These are phyloP conservation scores for Stromatinia cepivora DNA, from an alignment of 2,329 filamentous ascomycete genomes.

Conservation along the genomic window DNA sequence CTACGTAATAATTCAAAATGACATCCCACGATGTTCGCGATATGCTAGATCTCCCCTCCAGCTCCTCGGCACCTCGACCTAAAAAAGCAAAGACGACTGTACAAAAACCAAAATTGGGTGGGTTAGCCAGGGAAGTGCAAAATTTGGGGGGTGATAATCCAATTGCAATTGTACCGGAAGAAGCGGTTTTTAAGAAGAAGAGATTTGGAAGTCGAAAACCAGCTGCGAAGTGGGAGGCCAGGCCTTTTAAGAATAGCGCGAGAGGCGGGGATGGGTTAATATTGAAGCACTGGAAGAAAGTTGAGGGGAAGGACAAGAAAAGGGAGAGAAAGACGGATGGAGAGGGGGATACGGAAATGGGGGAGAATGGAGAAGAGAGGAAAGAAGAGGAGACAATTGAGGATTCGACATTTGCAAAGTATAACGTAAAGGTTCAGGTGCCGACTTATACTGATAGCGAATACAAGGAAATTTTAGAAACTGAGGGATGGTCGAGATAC, in stretches of 20 bases:
- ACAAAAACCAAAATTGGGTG: constrained; percentile 61
- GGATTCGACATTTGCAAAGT: constrained; percentile 76
- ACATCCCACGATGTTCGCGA: constrained; percentile 81
- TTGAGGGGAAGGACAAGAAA: constrained; percentile 54
- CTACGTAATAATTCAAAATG: constrained; percentile 49
- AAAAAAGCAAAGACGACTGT: constrained; percentile 74
- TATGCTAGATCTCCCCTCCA: constrained; percentile 74
- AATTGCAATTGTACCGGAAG: constrained; percentile 64
- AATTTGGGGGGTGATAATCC: constrained; percentile 66
- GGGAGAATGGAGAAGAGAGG: constrained; percentile 42
- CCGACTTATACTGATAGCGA: constrained; percentile 85
- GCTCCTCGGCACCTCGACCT: constrained; percentile 56
- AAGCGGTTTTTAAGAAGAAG: constrained; percentile 59
- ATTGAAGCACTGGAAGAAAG: constrained; percentile 73
- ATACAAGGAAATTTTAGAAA: constrained; percentile 74
- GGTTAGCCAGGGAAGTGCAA: constrained; percentile 65
- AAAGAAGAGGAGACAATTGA: constrained; percentile 43
- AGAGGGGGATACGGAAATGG: constrained; percentile 43
- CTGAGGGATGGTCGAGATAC: constrained; percentile 80
- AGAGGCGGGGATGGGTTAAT: constrained; percentile 66
- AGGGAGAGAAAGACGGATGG: constrained; percentile 46
- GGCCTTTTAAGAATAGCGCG: constrained; percentile 74
- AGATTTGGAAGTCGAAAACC: constrained; percentile 56
- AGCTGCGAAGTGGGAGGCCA: constrained; percentile 64
- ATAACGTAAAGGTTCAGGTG: constrained; percentile 76